Evolutionary conservation across 768 basidiomycete species (phyloP), one percentile per base, ranked within the genome.

Genomic region (Hypsizygus marmoreus): DNA sequence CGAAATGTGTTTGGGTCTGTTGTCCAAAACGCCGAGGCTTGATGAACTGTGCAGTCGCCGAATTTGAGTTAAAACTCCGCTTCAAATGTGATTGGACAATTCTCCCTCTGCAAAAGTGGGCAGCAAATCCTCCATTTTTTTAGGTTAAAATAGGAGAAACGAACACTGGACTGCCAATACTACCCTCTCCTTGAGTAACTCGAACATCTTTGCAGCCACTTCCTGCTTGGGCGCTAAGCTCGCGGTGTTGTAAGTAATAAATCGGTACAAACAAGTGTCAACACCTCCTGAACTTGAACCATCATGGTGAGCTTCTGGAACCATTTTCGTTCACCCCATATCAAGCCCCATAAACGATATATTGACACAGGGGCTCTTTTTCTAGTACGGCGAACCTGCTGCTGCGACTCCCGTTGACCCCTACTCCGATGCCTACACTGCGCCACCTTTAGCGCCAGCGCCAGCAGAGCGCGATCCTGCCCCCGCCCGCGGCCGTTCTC

Each of bases 381-480:
- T 54, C 20, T 64, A 88, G 84, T 88, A 89, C 79, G 79, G 76
- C 47, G 85, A 88, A 65, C 59, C 73, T 48, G 64, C 76, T 56
- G 63, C 74, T 4, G 68, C 76, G 45, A 62, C 79, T 39, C 69
- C 84, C 24, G 80, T 84, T 14, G 89, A 91, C 71, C 88, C 89
- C 12, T 91, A 91, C 66, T 81, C 86, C 32, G 90, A 91, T 63
- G 85, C 86, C 40, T 90, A 88, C 69, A 88, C 78, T 56, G 84
- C 80, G 24, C 80, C 84, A 30, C 76, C 80, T 2, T 73, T 74
- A 36, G 64, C 76, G 1, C 62, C 80, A 10, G 67, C 77, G 8
- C 58, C 79, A 23, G 67, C 78, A 22, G 79, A 81, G 52, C 77
- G 82, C 35, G 86, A 87, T 48, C 64, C 70, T 12, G 68, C 74